Conservation (phyloP, 1,284 basidiomycete genomes). For the Tranzscheliella williamsii region DNA sequence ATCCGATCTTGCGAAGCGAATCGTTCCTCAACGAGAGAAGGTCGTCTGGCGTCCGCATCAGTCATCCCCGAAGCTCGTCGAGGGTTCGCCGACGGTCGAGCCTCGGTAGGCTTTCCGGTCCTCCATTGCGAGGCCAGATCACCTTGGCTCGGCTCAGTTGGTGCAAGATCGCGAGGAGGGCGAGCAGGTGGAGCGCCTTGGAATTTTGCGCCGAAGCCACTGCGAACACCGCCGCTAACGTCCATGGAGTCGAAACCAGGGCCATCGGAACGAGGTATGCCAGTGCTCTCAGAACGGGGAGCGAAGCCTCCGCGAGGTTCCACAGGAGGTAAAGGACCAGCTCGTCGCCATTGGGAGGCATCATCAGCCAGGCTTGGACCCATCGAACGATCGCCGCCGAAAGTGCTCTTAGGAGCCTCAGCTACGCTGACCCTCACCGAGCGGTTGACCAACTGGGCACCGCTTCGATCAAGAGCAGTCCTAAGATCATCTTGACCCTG, state of each 20-base stretch:
- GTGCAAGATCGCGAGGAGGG: conserved; percentile 33
- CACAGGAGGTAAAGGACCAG: conserved; percentile 71
- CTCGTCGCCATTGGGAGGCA: conserved; percentile 76
- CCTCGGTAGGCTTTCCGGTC: conserved; percentile 55
- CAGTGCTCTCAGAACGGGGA: conserved; percentile 31
- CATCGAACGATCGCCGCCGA: conserved; percentile 28
- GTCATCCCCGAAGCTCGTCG: conserved; percentile 25
- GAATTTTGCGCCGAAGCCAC: conserved; percentile 57
- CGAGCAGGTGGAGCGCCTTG: conserved; percentile 31
- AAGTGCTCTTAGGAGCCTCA: conserved; percentile 71
- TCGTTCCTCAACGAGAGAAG: conserved; percentile 43
- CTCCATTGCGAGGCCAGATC: conserved; percentile 57
- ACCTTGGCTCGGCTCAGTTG: conserved; percentile 47
- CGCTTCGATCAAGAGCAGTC: conserved; percentile 66
- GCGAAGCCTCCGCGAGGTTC: conserved; percentile 39
- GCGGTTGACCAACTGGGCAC: conserved; percentile 70
- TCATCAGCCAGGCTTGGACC: conserved; percentile 63
- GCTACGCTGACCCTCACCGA: conserved; percentile 89
- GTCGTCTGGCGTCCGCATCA: conserved; percentile 15
- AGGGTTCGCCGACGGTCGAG: conserved; percentile 25
- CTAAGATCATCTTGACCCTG: conserved; percentile 79
- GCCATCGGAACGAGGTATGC: conserved; percentile 22
- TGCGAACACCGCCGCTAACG: conserved; percentile 47
- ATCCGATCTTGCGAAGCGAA: conserved; percentile 53
- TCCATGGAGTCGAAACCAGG: conserved; percentile 58